A percentile compares a stretch with the other conserved stretches of the same genome.
These are phyloP conservation scores for Sinapis alba DNA, from an alignment of 441 rosid genomes.

Conservation along the genomic window DNA sequence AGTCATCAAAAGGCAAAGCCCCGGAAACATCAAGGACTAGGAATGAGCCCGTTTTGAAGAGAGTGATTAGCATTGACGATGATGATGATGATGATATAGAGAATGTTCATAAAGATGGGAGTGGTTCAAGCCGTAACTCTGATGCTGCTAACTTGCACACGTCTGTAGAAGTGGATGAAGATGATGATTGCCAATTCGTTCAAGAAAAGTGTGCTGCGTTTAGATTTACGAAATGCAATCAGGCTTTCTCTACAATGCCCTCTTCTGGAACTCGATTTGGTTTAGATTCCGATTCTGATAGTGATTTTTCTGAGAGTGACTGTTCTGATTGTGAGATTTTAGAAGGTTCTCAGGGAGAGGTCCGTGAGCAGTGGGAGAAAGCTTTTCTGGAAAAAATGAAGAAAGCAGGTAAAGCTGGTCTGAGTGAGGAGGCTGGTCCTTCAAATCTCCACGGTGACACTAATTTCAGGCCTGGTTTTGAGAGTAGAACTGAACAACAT, in stretches of 20 bases:
- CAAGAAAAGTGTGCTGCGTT: slow-evolving; percentile 45
- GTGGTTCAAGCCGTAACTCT: slow-evolving; percentile 23
- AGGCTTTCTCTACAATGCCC: slow-evolving; percentile 32
- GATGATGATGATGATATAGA: slow-evolving; percentile 40
- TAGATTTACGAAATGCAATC: slow-evolving; percentile 51
- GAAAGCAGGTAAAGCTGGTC: slow-evolving; percentile 38
- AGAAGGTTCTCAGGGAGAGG: slow-evolving; percentile 55
- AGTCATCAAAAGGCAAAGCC: slow-evolving; percentile 45
- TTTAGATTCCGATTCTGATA: slow-evolving; percentile 48
- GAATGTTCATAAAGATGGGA: slow-evolving; percentile 40
- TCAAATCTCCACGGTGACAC: slow-evolving; percentile 35
- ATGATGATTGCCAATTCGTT: slow-evolving; percentile 50
- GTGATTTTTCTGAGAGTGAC: slow-evolving; percentile 48
- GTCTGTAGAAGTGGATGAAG: slow-evolving; percentile 35
- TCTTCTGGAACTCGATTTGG: slow-evolving; percentile 50
- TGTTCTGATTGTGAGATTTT: slow-evolving; percentile 79
- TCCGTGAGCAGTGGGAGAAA: slow-evolving; percentile 69
- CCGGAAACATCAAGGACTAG: slow-evolving; percentile 38
- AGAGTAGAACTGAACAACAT: slow-evolving; percentile 27
- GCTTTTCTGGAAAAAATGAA: slow-evolving; percentile 50
- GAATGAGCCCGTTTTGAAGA: slow-evolving; percentile 36
- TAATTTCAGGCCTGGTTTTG: slow-evolving; percentile 29
- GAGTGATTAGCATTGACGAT: slow-evolving; percentile 68
- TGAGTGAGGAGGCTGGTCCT: slow-evolving; percentile 44
- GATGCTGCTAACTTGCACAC: slow-evolving; percentile 14